Evolutionary conservation across 2,329 filamentous ascomycete genomes (phyloP), one percentile per base, ranked within the genome.

Genomic region (Penicillium polonicum): DNA sequence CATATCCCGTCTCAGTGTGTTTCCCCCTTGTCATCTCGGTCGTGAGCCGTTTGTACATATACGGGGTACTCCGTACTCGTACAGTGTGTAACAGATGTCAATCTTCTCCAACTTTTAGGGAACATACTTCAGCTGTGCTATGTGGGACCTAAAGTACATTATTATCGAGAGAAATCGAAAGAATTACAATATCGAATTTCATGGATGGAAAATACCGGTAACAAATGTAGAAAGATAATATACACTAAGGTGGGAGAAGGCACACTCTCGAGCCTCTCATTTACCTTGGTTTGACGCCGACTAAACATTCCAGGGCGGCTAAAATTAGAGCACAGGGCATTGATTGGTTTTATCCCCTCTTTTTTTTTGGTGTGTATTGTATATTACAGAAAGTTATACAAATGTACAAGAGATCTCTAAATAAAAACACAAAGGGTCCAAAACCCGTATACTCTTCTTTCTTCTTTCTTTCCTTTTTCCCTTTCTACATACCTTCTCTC

Each of bases 271-370:
- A 57, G 60, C 65, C 64, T 70, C 57, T 72, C 64, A 72, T 63
- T 66, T 66, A 58, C 64, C 61, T 65, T 65, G 57, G 57, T 69
- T 74, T 73, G 70, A 67, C 72, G 72, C 72, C 70, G 64, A 68
- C 67, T 62, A 17, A 62, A 68, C 62, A 63, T 59, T 65, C 61
- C 61, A 65, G 63, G 65, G 71, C 72, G 67, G 71, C 72, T 74
- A 74, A 74, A 74, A 69, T 72, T 74, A 74, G 72, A 70, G 70
- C 68, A 66, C 60, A 27, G 62, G 61, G 57, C 60, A 55, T 3
- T 67, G 55, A 67, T 70, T 70, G 67, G 67, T 35, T 46, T 55
- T 36, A 35, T 33, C 41, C 38, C 27, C 35, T 48, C 27, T 23
- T 21, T 53, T 38, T 21, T 46, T 38, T 19, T 19, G n/a, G 4